Conservation (phyloP, 2,329 filamentous ascomycete genomes). For the Pseudogymnoascus sp. region DNA sequence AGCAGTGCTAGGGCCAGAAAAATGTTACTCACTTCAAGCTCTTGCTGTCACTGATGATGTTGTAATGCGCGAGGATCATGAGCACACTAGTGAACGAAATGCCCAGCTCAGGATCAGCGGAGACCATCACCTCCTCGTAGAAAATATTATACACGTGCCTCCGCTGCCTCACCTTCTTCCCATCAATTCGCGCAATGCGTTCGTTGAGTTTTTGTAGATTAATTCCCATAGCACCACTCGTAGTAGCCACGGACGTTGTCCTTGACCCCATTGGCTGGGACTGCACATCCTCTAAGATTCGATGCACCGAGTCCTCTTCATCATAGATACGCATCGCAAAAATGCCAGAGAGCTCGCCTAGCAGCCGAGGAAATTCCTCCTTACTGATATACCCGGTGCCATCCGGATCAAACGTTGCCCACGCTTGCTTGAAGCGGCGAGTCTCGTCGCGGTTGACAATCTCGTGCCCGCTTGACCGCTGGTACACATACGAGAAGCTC, state of each 20-base stretch:
- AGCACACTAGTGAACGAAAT: constrained; percentile 87
- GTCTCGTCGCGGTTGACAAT: constrained; percentile 90
- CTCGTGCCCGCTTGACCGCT: constrained; percentile 85
- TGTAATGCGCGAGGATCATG: constrained; percentile 96
- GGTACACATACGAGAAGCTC: constrained; percentile 98
- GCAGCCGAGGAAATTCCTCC: constrained; percentile 75
- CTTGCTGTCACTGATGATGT: constrained; percentile 96
- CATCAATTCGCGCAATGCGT: constrained; percentile 64
- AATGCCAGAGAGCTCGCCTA: constrained; percentile 86
- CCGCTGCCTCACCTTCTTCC: constrained; percentile 63
- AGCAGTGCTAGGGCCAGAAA: background rate
- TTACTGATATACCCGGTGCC: constrained; percentile 88
- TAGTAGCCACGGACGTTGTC: constrained; percentile 43
- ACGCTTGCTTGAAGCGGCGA: constrained; percentile 93
- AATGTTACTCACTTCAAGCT: constrained; percentile 60
- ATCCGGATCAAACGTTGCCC: constrained; percentile 88
- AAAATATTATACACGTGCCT: constrained; percentile 84
- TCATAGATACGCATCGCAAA: constrained; percentile 98
- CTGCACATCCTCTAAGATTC: constrained; percentile 77
- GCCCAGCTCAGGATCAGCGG: constrained; percentile 78
- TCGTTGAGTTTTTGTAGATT: constrained; percentile 68
- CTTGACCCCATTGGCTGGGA: constrained; percentile 30
- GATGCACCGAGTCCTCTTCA: constrained; percentile 76
- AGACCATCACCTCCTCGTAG: constrained; percentile 92
- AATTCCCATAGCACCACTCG: constrained; percentile 46